Evolutionary conservation across 2,329 filamentous ascomycete genomes (phyloP).

Genomic region (Mycocentrospora acerina): DNA sequence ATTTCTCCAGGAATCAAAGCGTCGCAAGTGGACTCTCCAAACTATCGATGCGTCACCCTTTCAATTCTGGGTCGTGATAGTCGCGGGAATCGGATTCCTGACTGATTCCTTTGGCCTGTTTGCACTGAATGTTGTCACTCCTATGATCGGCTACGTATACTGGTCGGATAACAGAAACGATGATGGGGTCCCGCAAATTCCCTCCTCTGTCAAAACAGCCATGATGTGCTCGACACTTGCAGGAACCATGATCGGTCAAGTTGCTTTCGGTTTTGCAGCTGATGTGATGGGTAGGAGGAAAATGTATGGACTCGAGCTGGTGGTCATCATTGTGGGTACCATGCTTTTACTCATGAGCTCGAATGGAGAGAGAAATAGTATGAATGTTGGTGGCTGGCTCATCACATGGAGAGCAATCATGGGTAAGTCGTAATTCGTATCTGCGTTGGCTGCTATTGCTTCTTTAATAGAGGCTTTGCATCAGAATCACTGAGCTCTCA

Average conservation of each 20-base stretch:
- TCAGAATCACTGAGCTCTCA: no score
- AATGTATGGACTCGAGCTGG: conserved; percentile 45
- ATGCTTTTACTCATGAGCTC: conserved; percentile 44
- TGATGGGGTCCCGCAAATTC: conserved; percentile 25
- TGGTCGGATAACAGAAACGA: conserved; percentile 27
- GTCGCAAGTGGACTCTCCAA: conserved; percentile 35
- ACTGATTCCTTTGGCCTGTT: conserved; percentile 46
- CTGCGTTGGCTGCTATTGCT: no score
- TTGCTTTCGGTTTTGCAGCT: conserved; percentile 43
- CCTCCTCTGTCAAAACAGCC: conserved; percentile 37
- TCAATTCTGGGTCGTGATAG: conserved; percentile 40
- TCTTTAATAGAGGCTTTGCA: no score
- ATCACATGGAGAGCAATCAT: conserved; percentile 44
- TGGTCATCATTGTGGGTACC: conserved; percentile 45
- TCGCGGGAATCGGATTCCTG: conserved; percentile 45
- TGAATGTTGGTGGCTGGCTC: conserved; percentile 43
- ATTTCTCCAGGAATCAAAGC: conserved; percentile 26
- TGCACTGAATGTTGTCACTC: conserved; percentile 43
- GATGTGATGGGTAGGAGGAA: conserved; percentile 42
- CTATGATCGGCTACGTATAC: conserved; percentile 44
- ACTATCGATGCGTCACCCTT: conserved; percentile 38
- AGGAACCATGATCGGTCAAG: conserved; percentile 42
- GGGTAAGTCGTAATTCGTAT: conserved; percentile 34
- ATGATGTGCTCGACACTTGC: conserved; percentile 43
- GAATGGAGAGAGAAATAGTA: conserved; percentile 35